Evolutionary conservation across 768 basidiomycete species (phyloP).

Genomic region (Xerocomellus intermedius): DNA sequence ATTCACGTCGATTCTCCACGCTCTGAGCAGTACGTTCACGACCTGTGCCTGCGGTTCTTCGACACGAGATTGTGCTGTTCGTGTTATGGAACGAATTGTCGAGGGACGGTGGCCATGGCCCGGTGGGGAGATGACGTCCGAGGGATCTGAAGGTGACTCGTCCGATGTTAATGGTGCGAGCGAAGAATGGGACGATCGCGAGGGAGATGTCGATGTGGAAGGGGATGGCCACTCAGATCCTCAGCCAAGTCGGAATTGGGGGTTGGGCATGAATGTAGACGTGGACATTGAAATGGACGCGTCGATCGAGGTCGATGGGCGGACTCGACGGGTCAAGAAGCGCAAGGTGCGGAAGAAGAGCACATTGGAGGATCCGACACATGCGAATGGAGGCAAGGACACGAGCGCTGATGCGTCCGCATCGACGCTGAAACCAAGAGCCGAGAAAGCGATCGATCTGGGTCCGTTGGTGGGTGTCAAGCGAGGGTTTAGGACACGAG

Average conservation of each 20-base stretch:
- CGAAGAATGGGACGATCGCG: constrained; percentile 19
- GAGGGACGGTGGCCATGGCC: constrained; percentile 37
- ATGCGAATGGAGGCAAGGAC: not conserved
- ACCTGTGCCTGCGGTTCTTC: constrained; percentile 71
- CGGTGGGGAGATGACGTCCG: constrained; percentile 25
- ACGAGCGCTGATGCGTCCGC: not conserved
- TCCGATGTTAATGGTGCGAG: constrained; percentile 13
- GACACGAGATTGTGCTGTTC: constrained; percentile 60
- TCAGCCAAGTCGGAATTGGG: constrained; percentile 9
- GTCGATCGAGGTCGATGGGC: constrained; percentile 3
- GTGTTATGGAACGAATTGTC: constrained; percentile 65
- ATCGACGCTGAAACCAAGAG: not conserved
- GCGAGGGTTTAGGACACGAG: constrained; percentile 62
- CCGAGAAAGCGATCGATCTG: constrained; percentile 39
- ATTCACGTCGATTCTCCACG: constrained; percentile 67
- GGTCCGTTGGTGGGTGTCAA: constrained; percentile 62
- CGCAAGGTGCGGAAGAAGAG: constrained; percentile 23
- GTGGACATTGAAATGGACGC: constrained; percentile 24
- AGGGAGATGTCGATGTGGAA: constrained; percentile 23
- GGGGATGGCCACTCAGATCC: constrained; percentile 17
- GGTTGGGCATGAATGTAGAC: constrained; percentile 25
- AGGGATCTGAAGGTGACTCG: constrained; percentile 21
- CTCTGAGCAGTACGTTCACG: constrained; percentile 67
- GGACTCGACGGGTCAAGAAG: constrained; percentile 15
- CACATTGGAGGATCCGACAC: constrained; percentile 31